Evolutionary conservation across 805 yeast species (phyloP).

Genomic region (Lachancea nothofagi): DNA sequence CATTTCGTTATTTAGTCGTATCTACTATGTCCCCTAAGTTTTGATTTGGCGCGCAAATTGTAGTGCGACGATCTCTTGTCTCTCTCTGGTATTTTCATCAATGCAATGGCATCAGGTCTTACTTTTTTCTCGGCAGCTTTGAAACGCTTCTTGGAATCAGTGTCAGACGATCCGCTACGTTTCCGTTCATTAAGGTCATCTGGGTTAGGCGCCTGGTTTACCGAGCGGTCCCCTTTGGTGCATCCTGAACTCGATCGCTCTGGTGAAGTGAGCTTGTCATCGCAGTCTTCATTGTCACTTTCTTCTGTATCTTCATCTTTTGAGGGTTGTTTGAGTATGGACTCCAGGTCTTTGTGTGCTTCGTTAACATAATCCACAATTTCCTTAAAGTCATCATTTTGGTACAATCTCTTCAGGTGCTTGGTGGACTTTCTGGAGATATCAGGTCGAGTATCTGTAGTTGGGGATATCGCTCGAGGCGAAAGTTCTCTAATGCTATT

Average conservation of each 20-base stretch:
- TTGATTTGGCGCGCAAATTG: slow-evolving; percentile 31
- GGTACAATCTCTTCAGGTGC: slow-evolving; percentile 26
- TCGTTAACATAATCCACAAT: slow-evolving; percentile 27
- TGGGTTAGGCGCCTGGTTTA: not conserved
- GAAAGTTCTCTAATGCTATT: slow-evolving; percentile 6
- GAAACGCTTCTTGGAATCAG: slow-evolving; percentile 15
- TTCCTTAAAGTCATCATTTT: slow-evolving; percentile 25
- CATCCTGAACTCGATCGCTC: not conserved
- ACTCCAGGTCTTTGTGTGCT: slow-evolving; percentile 25
- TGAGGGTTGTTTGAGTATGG: slow-evolving; percentile 16
- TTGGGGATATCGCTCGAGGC: not conserved
- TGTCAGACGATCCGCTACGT: slow-evolving; percentile 11
- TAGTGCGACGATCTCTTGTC: slow-evolving; percentile 31
- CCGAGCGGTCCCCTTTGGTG: not conserved
- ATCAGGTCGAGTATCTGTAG: not conserved
- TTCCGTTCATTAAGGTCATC: slow-evolving; percentile 9
- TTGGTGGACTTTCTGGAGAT: slow-evolving; percentile 10
- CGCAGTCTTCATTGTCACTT: not conserved
- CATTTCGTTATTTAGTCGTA: slow-evolving; percentile 3
- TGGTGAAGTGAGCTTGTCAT: not conserved
- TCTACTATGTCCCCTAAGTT: slow-evolving; percentile 18
- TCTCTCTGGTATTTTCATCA: slow-evolving; percentile 20
- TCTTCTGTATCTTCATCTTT: slow-evolving; percentile 13
- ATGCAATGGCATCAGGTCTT: slow-evolving; percentile 24
- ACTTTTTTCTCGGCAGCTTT: slow-evolving; percentile 27